A percentile compares a stretch with the other conserved stretches of the same genome.
These are phyloP conservation scores for Oidium heveae DNA, from an alignment of 2,329 filamentous ascomycete species.

Conservation along the genomic window DNA sequence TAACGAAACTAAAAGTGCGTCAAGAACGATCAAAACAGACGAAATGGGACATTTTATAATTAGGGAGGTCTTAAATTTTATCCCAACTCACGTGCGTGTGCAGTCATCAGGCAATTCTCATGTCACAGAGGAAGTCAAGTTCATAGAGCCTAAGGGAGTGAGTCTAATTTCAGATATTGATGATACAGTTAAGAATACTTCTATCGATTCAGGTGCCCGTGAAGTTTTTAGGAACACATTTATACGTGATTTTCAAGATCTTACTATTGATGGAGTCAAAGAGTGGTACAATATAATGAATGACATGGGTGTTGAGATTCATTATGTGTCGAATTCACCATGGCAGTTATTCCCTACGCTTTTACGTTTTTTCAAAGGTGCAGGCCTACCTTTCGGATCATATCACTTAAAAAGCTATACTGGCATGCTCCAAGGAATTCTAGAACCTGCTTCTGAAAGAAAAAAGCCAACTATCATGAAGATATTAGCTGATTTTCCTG, in stretches of 20 bases:
- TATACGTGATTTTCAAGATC: slow-evolving; percentile 55
- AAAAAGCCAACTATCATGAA: slow-evolving; percentile 65
- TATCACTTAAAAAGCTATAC: slow-evolving; percentile 92
- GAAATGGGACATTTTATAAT: slow-evolving; percentile 71
- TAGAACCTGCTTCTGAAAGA: slow-evolving; percentile 84
- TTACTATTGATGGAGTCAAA: slow-evolving; percentile 64
- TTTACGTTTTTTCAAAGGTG: slow-evolving; percentile 57
- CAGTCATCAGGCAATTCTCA: slow-evolving; percentile 70
- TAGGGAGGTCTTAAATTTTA: slow-evolving; percentile 60
- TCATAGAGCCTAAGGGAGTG: slow-evolving; percentile 57
- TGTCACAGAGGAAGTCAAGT: slow-evolving; percentile 47
- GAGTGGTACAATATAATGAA: slow-evolving; percentile 72
- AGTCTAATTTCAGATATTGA: slow-evolving; percentile 95
- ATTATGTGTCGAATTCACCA: slow-evolving; percentile 97
- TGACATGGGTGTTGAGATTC: slow-evolving; percentile 60
- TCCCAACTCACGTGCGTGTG: slow-evolving; percentile 73
- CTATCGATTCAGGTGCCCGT: slow-evolving; percentile 61
- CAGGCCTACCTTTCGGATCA: slow-evolving; percentile 62
- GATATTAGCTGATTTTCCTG: slow-evolving; percentile 71
- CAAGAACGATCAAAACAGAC: slow-evolving; percentile 63
- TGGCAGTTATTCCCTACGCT: slow-evolving; percentile 93
- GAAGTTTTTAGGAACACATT: slow-evolving; percentile 97
- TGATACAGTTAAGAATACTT: slow-evolving; percentile 90
- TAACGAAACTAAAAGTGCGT: slow-evolving; percentile 59
- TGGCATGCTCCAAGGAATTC: slow-evolving; percentile 93